Conservation (phyloP, 2,329 filamentous ascomycete species). For the Colletotrichum endophyticum region DNA sequence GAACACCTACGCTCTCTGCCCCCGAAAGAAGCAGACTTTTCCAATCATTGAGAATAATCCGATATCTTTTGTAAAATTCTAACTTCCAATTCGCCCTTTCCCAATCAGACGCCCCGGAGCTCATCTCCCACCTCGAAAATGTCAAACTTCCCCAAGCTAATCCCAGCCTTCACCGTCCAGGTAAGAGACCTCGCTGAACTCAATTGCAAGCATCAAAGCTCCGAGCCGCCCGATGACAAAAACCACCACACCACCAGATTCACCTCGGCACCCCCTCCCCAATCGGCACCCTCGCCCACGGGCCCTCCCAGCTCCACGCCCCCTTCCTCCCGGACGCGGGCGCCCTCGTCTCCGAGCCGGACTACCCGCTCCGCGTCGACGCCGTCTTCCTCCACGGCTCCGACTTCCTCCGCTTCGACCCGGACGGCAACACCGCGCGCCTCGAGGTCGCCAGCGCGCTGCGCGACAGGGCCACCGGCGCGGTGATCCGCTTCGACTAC, state of each 20-base stretch:
- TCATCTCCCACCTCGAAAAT: slow-evolving; percentile 19
- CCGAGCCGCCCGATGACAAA: not conserved
- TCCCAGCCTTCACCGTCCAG: slow-evolving; percentile 41
- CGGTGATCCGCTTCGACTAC: slow-evolving; percentile 41
- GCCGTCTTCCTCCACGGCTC: slow-evolving; percentile 42
- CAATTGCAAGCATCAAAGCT: not conserved
- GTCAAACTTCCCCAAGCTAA: slow-evolving; percentile 38
- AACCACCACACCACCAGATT: slow-evolving; percentile 26
- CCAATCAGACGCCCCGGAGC: not conserved
- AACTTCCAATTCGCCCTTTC: not conserved
- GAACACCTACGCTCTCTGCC: not conserved
- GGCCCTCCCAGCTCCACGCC: slow-evolving; percentile 36
- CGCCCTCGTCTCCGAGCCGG: slow-evolving; percentile 38
- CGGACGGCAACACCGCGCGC: slow-evolving; percentile 37
- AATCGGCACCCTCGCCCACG: slow-evolving; percentile 29
- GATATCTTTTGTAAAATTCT: not conserved
- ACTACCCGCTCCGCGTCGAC: slow-evolving; percentile 38
- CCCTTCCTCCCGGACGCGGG: slow-evolving; percentile 33
- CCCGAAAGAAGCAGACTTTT: not conserved
- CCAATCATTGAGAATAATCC: not conserved
- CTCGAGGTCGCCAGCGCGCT: slow-evolving; percentile 42
- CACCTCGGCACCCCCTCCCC: slow-evolving; percentile 32
- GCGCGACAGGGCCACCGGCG: slow-evolving; percentile 33
- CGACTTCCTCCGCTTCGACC: slow-evolving; percentile 44
- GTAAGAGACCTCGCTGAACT: slow-evolving; percentile 23